Evolutionary conservation across 176 grass and related monocot genomes (phyloP), one percentile per base, ranked within the genome.

Genomic region (Oryza officinalis): DNA sequence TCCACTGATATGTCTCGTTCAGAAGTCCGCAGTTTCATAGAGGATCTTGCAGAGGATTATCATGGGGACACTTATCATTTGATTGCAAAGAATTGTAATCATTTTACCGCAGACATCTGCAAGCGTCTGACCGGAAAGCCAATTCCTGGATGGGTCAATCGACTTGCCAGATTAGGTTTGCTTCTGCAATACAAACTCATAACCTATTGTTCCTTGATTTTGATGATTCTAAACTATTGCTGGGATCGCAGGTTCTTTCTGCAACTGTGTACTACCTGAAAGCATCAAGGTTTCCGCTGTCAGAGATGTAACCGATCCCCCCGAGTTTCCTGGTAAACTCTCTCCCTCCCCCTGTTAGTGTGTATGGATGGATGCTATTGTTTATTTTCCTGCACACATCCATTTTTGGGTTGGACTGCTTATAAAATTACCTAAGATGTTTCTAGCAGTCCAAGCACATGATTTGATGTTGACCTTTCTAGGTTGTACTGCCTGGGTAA

Each of bases 41-140:
- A 93, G 89, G 86, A 98, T 69, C 87, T 98, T 32, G 84, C 95
- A 0, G 88, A 88, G 60, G 90, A 91, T 75, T 98, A 94, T 37
- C 90, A 98, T 60, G 95, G 92, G 2, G 90, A 94, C 75, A 93
- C 87, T 5, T 98, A 98, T 44, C 88, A 98, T 91, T 77, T 98
- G 60, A 93, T 95, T 54, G 27, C 54, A 20, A 98, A 95, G 79
- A 98, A 98, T 54, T 98, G 95, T 65, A 98, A 98, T 74, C 89
- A 98, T 87, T 98, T 98, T 49, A 98, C 95, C 0, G 86, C 90
- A 66, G 92, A 98, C 40, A 71, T 90, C 50, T 93, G 90, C 80
- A 81, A 70, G 54, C 88, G 63, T 37, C 83, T 94, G 59, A 93
- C 84, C 0, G 87, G 92, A 45, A 93, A 91, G 57, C 70, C 67